Conservation (phyloP, 2,329 filamentous ascomycete species). For the Aspergillus pseudoterreus region DNA sequence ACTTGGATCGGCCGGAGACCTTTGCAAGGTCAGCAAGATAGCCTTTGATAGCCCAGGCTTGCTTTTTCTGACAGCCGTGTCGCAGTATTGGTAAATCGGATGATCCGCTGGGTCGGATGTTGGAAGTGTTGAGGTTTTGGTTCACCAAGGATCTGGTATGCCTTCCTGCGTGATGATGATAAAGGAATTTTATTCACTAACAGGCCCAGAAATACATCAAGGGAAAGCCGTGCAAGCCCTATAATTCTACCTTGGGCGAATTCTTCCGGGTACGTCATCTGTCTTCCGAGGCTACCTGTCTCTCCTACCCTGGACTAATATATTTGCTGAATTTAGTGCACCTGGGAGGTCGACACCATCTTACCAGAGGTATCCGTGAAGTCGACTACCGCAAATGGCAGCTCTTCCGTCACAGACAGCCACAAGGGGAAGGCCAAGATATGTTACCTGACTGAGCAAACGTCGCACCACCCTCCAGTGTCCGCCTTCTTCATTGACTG, state of each 20-base stretch:
- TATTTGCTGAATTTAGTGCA: slow-evolving; percentile 59
- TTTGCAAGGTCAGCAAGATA: slow-evolving; percentile 60
- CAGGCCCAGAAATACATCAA: slow-evolving; percentile 81
- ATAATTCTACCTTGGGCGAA: slow-evolving; percentile 94
- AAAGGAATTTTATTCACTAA: slow-evolving; percentile 14
- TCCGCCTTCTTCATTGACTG: slow-evolving; percentile 94
- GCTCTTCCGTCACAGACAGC: slow-evolving; percentile 28
- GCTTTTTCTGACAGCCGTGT: slow-evolving; percentile 35
- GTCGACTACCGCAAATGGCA: slow-evolving; percentile 31
- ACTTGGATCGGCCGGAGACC: slow-evolving; percentile 89
- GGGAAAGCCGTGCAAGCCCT: slow-evolving; percentile 97
- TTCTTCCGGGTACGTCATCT: slow-evolving; percentile 77
- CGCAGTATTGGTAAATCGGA: slow-evolving; percentile 78
- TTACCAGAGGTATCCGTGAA: slow-evolving; percentile 57
- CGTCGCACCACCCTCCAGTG: slow-evolving; percentile 94
- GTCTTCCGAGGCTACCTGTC: background rate
- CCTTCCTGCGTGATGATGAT: slow-evolving; percentile 5
- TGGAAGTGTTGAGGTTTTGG: slow-evolving; percentile 94
- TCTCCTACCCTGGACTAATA: slow-evolving; percentile 1
- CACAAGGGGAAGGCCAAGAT: slow-evolving; percentile 63
- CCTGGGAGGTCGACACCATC: slow-evolving; percentile 86
- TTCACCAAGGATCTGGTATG: slow-evolving; percentile 88
- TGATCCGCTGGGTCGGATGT: slow-evolving; percentile 86
- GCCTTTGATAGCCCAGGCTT: slow-evolving; percentile 14
- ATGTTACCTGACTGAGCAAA: slow-evolving; percentile 95